Conservation (phyloP, 805 yeast species). For the Saturnispora saitoi region DNA sequence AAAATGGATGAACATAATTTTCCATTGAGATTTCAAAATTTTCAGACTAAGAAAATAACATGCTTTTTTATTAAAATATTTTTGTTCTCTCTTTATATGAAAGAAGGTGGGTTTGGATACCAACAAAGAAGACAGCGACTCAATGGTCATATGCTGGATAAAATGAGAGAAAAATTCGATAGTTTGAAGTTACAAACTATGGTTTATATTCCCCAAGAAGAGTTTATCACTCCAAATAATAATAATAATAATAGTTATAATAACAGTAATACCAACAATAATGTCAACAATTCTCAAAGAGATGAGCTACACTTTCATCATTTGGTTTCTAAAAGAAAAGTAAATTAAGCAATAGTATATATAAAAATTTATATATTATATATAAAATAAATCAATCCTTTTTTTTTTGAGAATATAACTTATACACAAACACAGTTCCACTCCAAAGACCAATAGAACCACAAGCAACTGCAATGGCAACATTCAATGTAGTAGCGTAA, state of each 20-base stretch:
- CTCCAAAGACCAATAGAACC: constrained; percentile 70
- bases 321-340: background rate
- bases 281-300: background rate
- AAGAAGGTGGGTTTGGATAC: background rate
- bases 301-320: constrained; percentile 6
- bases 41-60: background rate
- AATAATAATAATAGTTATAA: background rate
- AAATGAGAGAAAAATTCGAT: constrained; percentile 2
- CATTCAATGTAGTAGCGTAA: constrained; percentile 58
- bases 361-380: background rate
- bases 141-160: background rate
- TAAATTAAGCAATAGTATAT: background rate
- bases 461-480: constrained; percentile 56
- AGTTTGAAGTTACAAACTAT: background rate
- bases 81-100: background rate
- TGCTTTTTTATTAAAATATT: background rate
- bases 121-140: constrained; percentile 2
- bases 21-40: background rate
- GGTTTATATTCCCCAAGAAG: background rate
- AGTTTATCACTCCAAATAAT: background rate
- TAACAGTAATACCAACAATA: background rate
- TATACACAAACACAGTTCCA: constrained; percentile 56
- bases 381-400: constrained; percentile 10
- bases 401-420: constrained; percentile 41
- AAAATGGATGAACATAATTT: background rate